These are phyloP conservation scores for Penicillium sp. DNA, from an alignment of 2,329 filamentous ascomycete species.

Conservation along the genomic window DNA sequence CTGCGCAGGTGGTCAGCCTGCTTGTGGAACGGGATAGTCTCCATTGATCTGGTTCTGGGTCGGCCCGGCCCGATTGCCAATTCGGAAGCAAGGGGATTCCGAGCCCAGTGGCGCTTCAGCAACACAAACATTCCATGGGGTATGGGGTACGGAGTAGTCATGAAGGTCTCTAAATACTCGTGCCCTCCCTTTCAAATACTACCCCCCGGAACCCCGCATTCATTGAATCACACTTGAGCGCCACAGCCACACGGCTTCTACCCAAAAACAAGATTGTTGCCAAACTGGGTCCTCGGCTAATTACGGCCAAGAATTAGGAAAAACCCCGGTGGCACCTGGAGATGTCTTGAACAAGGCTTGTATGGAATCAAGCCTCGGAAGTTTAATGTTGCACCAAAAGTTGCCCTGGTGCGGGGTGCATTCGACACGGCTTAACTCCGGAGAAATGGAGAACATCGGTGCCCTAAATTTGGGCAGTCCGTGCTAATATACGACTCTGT, in stretches of 20 bases:
- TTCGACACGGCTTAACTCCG: neutral
- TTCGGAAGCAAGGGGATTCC: neutral
- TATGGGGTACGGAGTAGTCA: no score
- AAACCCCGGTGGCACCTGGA: conserved; percentile 19
- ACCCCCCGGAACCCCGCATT: neutral
- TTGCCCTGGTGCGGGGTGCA: neutral
- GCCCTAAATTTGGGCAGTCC: neutral
- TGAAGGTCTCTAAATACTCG: no score
- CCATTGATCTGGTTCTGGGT: neutral
- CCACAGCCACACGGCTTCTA: no score
- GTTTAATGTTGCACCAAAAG: neutral
- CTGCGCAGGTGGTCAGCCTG: neutral
- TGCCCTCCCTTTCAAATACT: neutral
- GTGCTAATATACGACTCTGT: no score
- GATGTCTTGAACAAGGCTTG: neutral
- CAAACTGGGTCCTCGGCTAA: neutral
- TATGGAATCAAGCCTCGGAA: neutral
- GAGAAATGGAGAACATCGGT: neutral
- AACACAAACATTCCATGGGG: no score
- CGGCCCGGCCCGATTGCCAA: neutral
- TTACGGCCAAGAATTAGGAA: conserved; percentile 7
- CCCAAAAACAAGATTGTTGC: no score
- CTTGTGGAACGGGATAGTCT: neutral
- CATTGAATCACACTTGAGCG: neutral
- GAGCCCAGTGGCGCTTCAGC: no score